These are phyloP conservation scores for Jaapia argillacea DNA, from an alignment of 768 basidiomycete genomes.

Conservation along the genomic window DNA sequence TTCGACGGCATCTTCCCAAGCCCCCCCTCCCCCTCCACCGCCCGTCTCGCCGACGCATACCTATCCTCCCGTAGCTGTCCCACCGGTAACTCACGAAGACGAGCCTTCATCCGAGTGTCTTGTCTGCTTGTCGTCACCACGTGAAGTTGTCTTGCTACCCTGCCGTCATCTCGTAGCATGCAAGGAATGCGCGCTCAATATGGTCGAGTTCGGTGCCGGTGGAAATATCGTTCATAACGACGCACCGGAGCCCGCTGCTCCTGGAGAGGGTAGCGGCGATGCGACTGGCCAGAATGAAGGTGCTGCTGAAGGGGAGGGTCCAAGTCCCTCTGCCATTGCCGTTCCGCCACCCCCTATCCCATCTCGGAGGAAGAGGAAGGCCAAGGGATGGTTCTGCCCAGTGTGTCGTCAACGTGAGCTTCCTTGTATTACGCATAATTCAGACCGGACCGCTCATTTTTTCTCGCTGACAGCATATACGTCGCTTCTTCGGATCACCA, in stretches of 20 bases:
- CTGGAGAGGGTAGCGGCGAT: conserved; percentile 4
- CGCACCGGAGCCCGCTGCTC: conserved; percentile 19
- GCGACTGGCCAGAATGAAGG: too few relatives aligned
- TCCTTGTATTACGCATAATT: conserved; percentile 2
- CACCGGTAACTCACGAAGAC: conserved; percentile 33
- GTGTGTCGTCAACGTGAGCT: conserved; percentile 88
- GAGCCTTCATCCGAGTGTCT: conserved; percentile 85
- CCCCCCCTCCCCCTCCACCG: conserved; percentile 23
- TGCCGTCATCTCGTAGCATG: conserved; percentile 94
- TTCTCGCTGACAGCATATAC: conserved; percentile 57
- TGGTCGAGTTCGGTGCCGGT: conserved; percentile 96
- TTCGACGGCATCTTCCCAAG: conserved; percentile 22
- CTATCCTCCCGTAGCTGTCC: conserved; percentile 31
- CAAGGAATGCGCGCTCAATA: conserved; percentile 90
- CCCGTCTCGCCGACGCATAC: conserved; percentile 31
- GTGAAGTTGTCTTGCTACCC: conserved; percentile 88
- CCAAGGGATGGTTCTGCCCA: conserved; percentile 97
- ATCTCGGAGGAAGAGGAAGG: conserved; percentile 76
- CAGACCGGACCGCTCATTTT: conserved; percentile 2
- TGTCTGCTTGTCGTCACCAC: conserved; percentile 77
- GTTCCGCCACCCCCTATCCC: conserved; percentile 12
- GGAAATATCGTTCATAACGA: conserved; percentile 66
- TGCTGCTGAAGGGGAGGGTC: conserved; percentile 3
- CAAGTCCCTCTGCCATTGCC: conserved; percentile 10
- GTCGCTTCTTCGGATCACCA: conserved; percentile 76